A percentile compares a stretch with the other conserved stretches of the same genome.
These are phyloP conservation scores for Arthrobotrys sphaeroides DNA, from an alignment of 2,329 filamentous ascomycete species.

Conservation along the genomic window DNA sequence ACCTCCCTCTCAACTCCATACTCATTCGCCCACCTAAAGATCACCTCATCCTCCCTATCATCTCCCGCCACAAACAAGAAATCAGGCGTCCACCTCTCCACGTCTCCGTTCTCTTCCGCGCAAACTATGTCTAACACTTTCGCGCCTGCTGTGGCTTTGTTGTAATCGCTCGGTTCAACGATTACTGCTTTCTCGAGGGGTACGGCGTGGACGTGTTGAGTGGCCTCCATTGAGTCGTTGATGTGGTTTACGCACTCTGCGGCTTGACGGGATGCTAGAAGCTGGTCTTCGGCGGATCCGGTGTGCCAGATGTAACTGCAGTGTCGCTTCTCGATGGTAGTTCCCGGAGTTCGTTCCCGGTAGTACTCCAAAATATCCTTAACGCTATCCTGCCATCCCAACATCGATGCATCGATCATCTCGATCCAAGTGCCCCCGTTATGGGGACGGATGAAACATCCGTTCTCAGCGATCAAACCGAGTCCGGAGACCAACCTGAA, in stretches of 20 bases:
- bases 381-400: slow-evolving; percentile 83
- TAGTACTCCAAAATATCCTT: slow-evolving; percentile 87
- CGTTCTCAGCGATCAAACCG: slow-evolving; percentile 93
- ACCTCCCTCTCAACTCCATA: slow-evolving; percentile 70
- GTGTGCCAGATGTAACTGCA: slow-evolving; percentile 93
- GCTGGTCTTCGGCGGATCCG: slow-evolving; percentile 79
- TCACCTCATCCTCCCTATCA: slow-evolving; percentile 89
- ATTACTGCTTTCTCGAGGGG: slow-evolving; percentile 81
- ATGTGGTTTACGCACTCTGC: slow-evolving; percentile 93
- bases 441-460: slow-evolving; percentile 83
- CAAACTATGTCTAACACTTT: slow-evolving; percentile 71
- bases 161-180: slow-evolving; percentile 85
- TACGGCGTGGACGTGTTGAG: slow-evolving; percentile 83
- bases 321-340: slow-evolving; percentile 87
- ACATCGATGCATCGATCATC: slow-evolving; percentile 66
- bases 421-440: slow-evolving; percentile 76
- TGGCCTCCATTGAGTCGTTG: slow-evolving; percentile 83
- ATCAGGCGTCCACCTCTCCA: slow-evolving; percentile 68
- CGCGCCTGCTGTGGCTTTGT: slow-evolving; percentile 83
- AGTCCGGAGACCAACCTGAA: slow-evolving; percentile 85
- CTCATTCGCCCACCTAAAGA: slow-evolving; percentile 92
- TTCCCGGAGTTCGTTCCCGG: slow-evolving; percentile 85
- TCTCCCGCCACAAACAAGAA: slow-evolving; percentile 92
- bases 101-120: slow-evolving; percentile 63
- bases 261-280: slow-evolving; percentile 78